phyloP scores from a whole-genome alignment of 305 asterid genomes.

The Ilex paraguariensis region DNA sequence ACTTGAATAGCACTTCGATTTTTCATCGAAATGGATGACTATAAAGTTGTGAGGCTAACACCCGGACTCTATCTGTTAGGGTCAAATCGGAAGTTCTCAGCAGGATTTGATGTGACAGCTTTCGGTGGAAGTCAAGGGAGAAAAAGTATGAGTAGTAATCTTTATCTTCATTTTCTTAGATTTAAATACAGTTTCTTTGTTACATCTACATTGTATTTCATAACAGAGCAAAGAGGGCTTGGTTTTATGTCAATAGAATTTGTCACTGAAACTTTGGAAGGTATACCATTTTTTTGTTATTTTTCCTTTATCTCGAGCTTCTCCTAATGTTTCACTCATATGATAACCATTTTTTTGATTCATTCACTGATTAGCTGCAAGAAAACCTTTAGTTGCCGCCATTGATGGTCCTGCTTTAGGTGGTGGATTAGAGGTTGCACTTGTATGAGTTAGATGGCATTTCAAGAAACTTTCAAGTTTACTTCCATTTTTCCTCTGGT shows the following conservation, averaged over 20 bases:
- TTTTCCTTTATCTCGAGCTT: not conserved
- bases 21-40: not conserved
- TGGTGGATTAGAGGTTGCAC: slow-evolving; percentile 63
- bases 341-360: not conserved
- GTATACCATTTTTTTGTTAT: not conserved
- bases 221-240: not conserved
- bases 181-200: not conserved
- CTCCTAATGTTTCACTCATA: not conserved
- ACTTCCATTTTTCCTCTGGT: not conserved
- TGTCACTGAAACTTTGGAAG: not conserved
- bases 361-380: slow-evolving; percentile 28
- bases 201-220: not conserved
- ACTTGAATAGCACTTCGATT: not conserved
- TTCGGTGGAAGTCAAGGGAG: slow-evolving; percentile 32
- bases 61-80: slow-evolving; percentile 21
- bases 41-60: not conserved
- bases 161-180: not conserved
- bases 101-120: slow-evolving; percentile 41
- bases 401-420: slow-evolving; percentile 63
- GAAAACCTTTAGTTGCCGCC: slow-evolving; percentile 66
- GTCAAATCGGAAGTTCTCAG: slow-evolving; percentile 41
- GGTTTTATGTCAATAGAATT: not conserved
- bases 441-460: slow-evolving; percentile 31
- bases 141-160: slow-evolving; percentile 27
- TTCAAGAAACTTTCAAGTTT: slow-evolving; percentile 4